Percentiles rank a stretch among this genome's conserved stretches.
Evolutionary conservation across 352 stramenopile species (phyloP).

Genomic region (Phytophthora sojae): DNA sequence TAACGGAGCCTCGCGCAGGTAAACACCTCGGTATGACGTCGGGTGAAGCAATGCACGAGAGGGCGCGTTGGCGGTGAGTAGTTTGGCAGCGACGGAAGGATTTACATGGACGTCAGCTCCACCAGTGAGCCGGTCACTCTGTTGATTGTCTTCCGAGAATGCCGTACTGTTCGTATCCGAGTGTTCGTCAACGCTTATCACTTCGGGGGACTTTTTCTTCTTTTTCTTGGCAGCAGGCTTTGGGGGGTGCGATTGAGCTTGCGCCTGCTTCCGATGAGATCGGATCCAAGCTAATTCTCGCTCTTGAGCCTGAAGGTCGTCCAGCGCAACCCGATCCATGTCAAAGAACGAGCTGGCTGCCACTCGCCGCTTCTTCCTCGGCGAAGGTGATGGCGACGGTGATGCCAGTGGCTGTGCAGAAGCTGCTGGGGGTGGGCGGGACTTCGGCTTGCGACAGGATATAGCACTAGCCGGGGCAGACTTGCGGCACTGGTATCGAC

Average conservation of each 20-base stretch:
- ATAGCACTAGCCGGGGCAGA: conserved; percentile 8
- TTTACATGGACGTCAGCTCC: conserved; percentile 5
- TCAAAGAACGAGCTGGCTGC: conserved; percentile 19
- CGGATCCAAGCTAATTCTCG: conserved; percentile 48
- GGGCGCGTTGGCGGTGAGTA: background rate
- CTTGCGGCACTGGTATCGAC: conserved; percentile 26
- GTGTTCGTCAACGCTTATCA: conserved; percentile 24
- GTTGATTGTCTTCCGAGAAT: conserved; percentile 3
- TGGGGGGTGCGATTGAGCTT: background rate
- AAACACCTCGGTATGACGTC: conserved; percentile 43
- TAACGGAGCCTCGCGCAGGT: conserved; percentile 24
- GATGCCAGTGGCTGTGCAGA: conserved; percentile 12
- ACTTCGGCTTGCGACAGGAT: background rate
- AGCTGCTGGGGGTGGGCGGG: background rate
- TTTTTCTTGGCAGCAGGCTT: conserved; percentile 21
- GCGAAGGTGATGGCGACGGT: conserved; percentile 10
- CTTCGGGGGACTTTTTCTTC: conserved; percentile 15
- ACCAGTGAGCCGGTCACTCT: conserved; percentile 2
- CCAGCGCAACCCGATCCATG: conserved; percentile 33
- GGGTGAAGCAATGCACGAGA: conserved; percentile 27
- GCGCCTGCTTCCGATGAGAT: conserved; percentile 35
- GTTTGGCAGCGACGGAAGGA: background rate
- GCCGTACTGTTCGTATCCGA: conserved; percentile 16
- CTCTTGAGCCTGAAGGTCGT: conserved; percentile 51
- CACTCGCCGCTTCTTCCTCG: conserved; percentile 32